Evolutionary conservation across 2,329 filamentous ascomycete species (phyloP).

Genomic region (Capronia coronata): DNA sequence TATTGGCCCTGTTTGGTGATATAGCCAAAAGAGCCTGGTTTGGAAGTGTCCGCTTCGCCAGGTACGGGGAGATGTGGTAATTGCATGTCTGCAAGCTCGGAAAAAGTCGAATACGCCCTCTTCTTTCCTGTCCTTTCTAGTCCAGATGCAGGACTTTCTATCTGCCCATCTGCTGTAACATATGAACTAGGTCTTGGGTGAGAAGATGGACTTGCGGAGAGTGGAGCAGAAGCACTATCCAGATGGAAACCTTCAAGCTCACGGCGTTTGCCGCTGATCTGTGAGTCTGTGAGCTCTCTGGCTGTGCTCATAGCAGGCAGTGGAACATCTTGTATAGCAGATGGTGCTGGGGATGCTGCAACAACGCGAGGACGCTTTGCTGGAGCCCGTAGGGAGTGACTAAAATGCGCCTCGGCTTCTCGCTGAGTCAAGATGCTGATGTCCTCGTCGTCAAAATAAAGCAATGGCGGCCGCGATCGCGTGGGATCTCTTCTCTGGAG

Average conservation of each 20-base stretch:
- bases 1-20: constrained; percentile 15
- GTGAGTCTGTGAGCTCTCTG: too few species aligned
- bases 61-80: not conserved
- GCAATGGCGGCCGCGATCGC: constrained; percentile 6
- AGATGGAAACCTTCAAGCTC: too few species aligned
- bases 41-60: not conserved
- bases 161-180: not conserved
- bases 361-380: constrained; percentile 15
- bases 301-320: not conserved
- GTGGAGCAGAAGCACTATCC: not conserved
- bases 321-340: not conserved
- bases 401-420: constrained; percentile 13
- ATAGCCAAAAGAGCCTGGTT: constrained; percentile 14
- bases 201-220: not conserved
- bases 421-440: constrained; percentile 15
- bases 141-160: not conserved
- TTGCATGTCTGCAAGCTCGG: not conserved
- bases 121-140: constrained; percentile 1
- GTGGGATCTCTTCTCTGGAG: constrained; percentile 1
- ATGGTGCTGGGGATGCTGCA: not conserved
- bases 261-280: too few species aligned
- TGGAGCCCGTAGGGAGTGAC: constrained; percentile 7
- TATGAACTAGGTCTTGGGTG: not conserved
- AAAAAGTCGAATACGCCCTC: constrained; percentile 4
- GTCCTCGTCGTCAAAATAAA: constrained; percentile 21